These are phyloP conservation scores for Lactifluus volemus DNA, from an alignment of 768 basidiomycete genomes.

Conservation along the genomic window DNA sequence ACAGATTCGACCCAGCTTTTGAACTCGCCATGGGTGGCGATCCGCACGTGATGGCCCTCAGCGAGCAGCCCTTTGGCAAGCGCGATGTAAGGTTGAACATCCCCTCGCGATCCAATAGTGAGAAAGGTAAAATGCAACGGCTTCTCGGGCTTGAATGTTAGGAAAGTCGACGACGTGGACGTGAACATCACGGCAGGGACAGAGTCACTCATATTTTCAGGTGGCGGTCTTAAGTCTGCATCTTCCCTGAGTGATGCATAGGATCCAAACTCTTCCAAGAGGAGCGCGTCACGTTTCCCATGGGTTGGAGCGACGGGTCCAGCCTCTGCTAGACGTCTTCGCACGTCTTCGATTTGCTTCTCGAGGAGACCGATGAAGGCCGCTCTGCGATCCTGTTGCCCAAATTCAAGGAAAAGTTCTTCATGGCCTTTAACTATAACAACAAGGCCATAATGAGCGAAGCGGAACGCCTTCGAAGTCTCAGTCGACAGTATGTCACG, in stretches of 20 bases:
- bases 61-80: constrained; percentile 85
- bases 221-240: constrained; percentile 36
- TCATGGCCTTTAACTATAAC: constrained; percentile 93
- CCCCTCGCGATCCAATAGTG: constrained; percentile 93
- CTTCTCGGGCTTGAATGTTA: constrained; percentile 89
- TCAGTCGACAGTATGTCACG: constrained; percentile 80
- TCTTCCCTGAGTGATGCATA: constrained; percentile 32
- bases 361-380: constrained; percentile 71
- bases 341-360: constrained; percentile 68
- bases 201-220: constrained; percentile 32
- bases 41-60: constrained; percentile 82
- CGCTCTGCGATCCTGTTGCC: constrained; percentile 67
- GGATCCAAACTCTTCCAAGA: constrained; percentile 79
- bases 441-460: constrained; percentile 84
- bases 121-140: constrained; percentile 86
- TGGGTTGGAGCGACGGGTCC: constrained; percentile 37
- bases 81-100: constrained; percentile 97
- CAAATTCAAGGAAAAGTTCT: constrained; percentile 95
- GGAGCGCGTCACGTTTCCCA: constrained; percentile 62
- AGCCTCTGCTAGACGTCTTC: constrained; percentile 37
- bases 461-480: constrained; percentile 78
- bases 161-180: constrained; percentile 89
- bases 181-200: constrained; percentile 93
- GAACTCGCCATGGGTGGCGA: constrained; percentile 95
- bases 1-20: constrained; percentile 92